Percentiles rank a stretch among this genome's conserved stretches.
phyloP scores from a whole-genome alignment of 306 rosid genomes.

The Mucuna pruriens region DNA sequence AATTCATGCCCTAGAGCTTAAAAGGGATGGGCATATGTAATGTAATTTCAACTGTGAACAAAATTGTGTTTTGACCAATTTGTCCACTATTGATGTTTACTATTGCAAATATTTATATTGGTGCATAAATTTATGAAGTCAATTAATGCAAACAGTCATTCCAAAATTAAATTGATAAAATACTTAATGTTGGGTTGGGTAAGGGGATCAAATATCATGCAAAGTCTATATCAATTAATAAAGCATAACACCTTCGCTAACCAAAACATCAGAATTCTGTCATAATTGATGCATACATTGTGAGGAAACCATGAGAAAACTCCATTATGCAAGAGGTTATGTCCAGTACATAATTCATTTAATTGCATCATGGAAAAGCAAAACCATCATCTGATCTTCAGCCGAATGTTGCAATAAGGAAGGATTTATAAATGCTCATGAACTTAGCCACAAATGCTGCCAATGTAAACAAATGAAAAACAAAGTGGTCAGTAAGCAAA shows the following conservation, averaged over 20 bases:
- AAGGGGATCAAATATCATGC: neutral
- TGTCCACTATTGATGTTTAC: no score
- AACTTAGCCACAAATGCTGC: conserved; percentile 96
- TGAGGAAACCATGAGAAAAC: neutral
- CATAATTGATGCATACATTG: conserved; percentile 14
- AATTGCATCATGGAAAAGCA: conserved; percentile 3
- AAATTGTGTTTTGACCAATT: no score
- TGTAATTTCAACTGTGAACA: no score
- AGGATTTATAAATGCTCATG: conserved; percentile 87
- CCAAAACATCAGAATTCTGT: conserved; percentile 15
- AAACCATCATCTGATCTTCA: conserved; percentile 44
- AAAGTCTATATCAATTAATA: neutral
- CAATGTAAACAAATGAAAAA: conserved; percentile 26
- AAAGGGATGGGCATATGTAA: no score
- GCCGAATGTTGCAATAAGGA: conserved; percentile 87
- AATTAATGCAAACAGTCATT: no score
- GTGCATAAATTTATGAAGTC: no score
- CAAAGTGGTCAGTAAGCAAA: neutral
- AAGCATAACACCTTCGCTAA: conserved; percentile 29
- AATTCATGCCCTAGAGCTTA: no score
- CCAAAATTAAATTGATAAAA: no score
- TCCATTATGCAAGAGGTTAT: neutral
- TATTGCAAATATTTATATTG: no score
- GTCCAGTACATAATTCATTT: conserved; percentile 10
- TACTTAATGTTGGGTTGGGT: no score